Base-by-base conservation (phyloP, 805 yeast species). In the Helenozyma rhizophorensis region DNA sequence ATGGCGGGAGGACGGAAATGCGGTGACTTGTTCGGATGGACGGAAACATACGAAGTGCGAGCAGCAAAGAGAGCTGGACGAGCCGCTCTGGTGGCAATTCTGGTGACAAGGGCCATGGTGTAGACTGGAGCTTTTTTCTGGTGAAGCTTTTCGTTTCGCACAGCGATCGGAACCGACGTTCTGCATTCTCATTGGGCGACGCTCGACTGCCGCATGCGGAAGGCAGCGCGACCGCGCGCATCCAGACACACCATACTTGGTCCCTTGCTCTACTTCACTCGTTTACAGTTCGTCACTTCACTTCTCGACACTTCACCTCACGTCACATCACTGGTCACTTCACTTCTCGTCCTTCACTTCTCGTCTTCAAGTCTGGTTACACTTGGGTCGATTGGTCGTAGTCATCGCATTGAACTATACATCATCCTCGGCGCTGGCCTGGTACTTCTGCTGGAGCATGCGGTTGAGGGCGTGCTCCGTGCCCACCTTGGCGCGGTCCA, bases 21-120 rank as follows among this genome's bases (percentile, higher is more conserved):
- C n/a, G n/a, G n/a, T n/a, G n/a, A n/a, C n/a, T n/a, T n/a, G n/a
- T n/a, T n/a, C n/a, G n/a, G 14, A n/a, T 12, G 7, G 5, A 25
- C 22, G 22, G 24, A 9, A 29, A 65, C 70, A 53, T 65, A 65
- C 70, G 70, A 62, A 47, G 65, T 64, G 53, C 70, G 68, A 33
- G 58, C 47, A 42, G 68, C 68, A 57, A 62, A 45, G 36, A 50
- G 44, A 36, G 63, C 59, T 50, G 70, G 70, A 47, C 70, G 68
- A 34, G 52, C 49, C 42, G 66, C 64, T 58, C 62, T 65, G 46
- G 63, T 52, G 46, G 68, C 68, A 53, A 64, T 54, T 62, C 65
- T 65, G 55, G 59, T 58, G 45, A 66, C 56, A 56, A 62, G 55
- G 49, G 69, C 63, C 68, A 64, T 62, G 31, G 38, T 53, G 36